Percentiles rank a stretch among this genome's conserved stretches.
These are phyloP conservation scores for Ochromonas danica DNA, from an alignment of 108 stramenopile genomes.

Conservation along the genomic window DNA sequence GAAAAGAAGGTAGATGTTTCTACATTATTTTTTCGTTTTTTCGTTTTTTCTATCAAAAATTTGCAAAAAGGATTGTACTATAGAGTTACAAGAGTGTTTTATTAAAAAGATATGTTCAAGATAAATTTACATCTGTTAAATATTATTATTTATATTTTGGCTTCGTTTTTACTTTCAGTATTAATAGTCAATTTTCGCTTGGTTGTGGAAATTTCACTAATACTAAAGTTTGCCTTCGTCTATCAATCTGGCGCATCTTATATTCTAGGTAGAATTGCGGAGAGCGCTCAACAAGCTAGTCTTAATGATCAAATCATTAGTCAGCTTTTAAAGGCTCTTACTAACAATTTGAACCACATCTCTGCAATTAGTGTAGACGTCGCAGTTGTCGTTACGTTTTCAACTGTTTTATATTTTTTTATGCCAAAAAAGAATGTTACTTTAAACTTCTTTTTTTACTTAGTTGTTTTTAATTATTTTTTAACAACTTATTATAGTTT, in stretches of 20 bases:
- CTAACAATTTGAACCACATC: slow-evolving; percentile 16
- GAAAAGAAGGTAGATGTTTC: slow-evolving; percentile 16
- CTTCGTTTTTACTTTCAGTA: slow-evolving; percentile 17
- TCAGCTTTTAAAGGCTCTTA: slow-evolving; percentile 16
- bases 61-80: slow-evolving; percentile 17
- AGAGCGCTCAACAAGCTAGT: slow-evolving; percentile 14
- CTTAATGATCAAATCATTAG: slow-evolving; percentile 17
- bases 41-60: slow-evolving; percentile 17
- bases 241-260: slow-evolving; percentile 15
- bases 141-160: slow-evolving; percentile 18
- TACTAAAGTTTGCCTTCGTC: slow-evolving; percentile 15
- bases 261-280: slow-evolving; percentile 15
- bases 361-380: slow-evolving; percentile 15
- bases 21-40: slow-evolving; percentile 18
- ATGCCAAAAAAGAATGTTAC: slow-evolving; percentile 17
- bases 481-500: slow-evolving; percentile 18
- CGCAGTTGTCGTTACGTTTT: slow-evolving; percentile 15
- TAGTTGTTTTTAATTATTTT: slow-evolving; percentile 18
- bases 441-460: slow-evolving; percentile 18
- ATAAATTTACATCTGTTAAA: slow-evolving; percentile 18
- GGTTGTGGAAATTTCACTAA: slow-evolving; percentile 16
- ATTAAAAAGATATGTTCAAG: slow-evolving; percentile 17
- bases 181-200: slow-evolving; percentile 17
- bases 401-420: slow-evolving; percentile 18
- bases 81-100: slow-evolving; percentile 17